These are phyloP conservation scores for Vigna mungo DNA, from an alignment of 306 rosid genomes.

Conservation along the genomic window DNA sequence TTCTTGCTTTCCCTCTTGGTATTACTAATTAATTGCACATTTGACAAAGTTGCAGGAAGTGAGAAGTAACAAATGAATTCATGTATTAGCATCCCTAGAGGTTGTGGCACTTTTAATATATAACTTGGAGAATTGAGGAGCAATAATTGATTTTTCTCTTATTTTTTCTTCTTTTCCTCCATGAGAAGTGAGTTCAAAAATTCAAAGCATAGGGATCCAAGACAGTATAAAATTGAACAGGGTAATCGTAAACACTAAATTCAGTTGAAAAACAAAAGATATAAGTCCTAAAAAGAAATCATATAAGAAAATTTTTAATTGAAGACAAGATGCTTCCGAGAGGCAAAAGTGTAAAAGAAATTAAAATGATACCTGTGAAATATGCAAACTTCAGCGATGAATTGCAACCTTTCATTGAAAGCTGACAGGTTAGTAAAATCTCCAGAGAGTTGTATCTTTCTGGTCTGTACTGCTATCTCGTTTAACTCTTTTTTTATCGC, in stretches of 20 bases:
- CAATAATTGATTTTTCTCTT: neutral
- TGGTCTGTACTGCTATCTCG: constrained; percentile 71
- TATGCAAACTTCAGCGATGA: constrained; percentile 97
- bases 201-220: constrained; percentile 7
- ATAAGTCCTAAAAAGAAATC: constrained; percentile 14
- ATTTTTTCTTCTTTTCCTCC: neutral
- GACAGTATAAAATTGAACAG: constrained; percentile 20
- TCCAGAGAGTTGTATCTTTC: constrained; percentile 64
- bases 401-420: constrained; percentile 90
- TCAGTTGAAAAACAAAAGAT: constrained; percentile 21
- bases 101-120: neutral
- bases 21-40: too few species aligned
- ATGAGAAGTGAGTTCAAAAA: constrained; percentile 12
- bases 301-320: constrained; percentile 19
- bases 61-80: constrained; percentile 32
- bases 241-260: constrained; percentile 11
- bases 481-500: constrained; percentile 86
- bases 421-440: constrained; percentile 82
- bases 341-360: constrained; percentile 23
- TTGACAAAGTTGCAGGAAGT: neutral
- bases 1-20: too few species aligned
- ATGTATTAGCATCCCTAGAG: constrained; percentile 13
- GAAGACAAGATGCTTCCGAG: constrained; percentile 40
- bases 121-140: constrained; percentile 19
- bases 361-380: constrained; percentile 79